Evolutionary conservation across 352 stramenopile genomes (phyloP).

Genomic region (Phytophthora citricola): DNA sequence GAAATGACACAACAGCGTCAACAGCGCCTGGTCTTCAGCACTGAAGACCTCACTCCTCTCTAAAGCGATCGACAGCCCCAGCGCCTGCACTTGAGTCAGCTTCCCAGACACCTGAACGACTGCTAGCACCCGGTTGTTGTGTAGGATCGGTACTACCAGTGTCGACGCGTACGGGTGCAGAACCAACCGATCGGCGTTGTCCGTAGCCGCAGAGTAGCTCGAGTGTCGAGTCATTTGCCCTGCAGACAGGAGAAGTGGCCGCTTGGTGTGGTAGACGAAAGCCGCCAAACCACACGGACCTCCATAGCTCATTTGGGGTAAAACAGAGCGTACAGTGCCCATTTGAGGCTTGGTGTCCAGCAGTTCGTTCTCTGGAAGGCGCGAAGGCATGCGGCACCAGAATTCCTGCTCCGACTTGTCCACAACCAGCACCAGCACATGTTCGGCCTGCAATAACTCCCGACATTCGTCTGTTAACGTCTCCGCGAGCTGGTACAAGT

Average conservation of each 20-base stretch:
- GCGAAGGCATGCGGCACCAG: conserved; percentile 66
- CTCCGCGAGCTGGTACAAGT: conserved; percentile 69
- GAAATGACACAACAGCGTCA: conserved; percentile 66
- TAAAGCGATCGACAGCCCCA: conserved; percentile 67
- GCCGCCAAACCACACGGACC: conserved; percentile 64
- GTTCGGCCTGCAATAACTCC: conserved; percentile 60
- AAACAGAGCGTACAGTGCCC: conserved; percentile 50
- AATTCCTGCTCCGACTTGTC: conserved; percentile 81
- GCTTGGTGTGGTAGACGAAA: conserved; percentile 72
- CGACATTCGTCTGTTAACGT: conserved; percentile 56
- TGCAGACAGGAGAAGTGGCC: conserved; percentile 61
- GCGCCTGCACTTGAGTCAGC: conserved; percentile 54
- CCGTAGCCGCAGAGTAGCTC: conserved; percentile 55
- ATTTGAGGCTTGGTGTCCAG: conserved; percentile 22
- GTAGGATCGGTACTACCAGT: conserved; percentile 60
- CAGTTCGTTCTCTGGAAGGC: conserved; percentile 1
- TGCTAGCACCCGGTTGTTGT: conserved; percentile 43
- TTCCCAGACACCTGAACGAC: conserved; percentile 78
- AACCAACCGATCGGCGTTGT: conserved; percentile 73
- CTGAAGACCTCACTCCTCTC: conserved; percentile 72
- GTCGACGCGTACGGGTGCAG: conserved; percentile 63
- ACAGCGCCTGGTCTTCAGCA: conserved; percentile 57
- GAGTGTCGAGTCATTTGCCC: conserved; percentile 55
- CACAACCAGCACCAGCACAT: conserved; percentile 71
- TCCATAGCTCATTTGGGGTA: conserved; percentile 37